Evolutionary conservation across 1,284 basidiomycete species (phyloP).

Genomic region (Chalciporus sp.): DNA sequence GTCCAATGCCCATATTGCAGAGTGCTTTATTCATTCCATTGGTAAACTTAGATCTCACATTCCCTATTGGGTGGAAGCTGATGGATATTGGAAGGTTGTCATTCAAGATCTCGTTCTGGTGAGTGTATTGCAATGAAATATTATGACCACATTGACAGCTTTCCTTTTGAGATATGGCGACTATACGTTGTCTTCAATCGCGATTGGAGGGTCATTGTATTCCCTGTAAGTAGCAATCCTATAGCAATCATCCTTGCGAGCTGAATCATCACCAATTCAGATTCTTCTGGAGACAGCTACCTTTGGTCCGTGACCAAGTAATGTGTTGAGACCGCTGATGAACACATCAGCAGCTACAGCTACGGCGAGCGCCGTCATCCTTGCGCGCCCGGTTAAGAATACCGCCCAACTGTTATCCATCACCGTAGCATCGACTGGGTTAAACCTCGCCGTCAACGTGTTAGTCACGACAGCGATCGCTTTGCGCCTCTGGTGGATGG

Average conservation of each 20-base stretch:
- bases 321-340: not conserved
- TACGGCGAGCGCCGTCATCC: not conserved
- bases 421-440: not conserved
- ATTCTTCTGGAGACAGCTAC: not conserved
- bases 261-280: not conserved
- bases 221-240: not conserved
- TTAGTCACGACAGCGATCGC: not conserved
- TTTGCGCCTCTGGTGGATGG: not conserved
- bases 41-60: not conserved
- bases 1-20: not conserved
- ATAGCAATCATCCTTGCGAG: not conserved
- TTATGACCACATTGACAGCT: not conserved
- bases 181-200: not conserved
- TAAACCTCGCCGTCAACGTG: not conserved
- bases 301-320: not conserved
- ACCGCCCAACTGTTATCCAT: not conserved
- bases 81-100: not conserved
- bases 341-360: not conserved
- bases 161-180: slow-evolving; percentile 4
- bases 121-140: not conserved
- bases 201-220: not conserved
- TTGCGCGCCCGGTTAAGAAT: not conserved
- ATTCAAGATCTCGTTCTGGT: not conserved
- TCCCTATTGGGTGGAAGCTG: not conserved
- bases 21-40: not conserved